Evolutionary conservation across 139 green algal genomes (phyloP).

Genomic region (Pseudopediastrum boryanum): DNA sequence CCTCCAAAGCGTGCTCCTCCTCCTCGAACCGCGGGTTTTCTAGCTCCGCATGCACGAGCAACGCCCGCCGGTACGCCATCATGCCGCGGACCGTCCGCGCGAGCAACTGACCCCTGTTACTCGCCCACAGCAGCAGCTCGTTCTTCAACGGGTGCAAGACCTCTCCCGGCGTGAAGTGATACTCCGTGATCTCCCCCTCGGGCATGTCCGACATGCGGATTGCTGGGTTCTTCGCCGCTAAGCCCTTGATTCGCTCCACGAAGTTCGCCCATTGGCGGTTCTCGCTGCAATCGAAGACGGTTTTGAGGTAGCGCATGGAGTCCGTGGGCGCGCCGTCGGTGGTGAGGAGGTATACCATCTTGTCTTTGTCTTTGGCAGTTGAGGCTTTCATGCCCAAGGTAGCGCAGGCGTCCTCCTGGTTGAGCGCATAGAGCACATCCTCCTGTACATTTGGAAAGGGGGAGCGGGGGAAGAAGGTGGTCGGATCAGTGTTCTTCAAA

Average conservation of each 20-base stretch:
- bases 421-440: too few species aligned
- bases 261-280: slow-evolving; percentile 42
- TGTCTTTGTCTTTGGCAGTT: too few species aligned
- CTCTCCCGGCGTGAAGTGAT: slow-evolving; percentile 54
- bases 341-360: slow-evolving; percentile 68
- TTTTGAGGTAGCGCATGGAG: slow-evolving; percentile 16
- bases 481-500: too few species aligned
- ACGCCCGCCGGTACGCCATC: slow-evolving; percentile 69
- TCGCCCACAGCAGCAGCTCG: slow-evolving; percentile 85
- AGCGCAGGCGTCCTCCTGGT: too few species aligned
- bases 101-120: slow-evolving; percentile 81
- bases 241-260: slow-evolving; percentile 38
- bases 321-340: slow-evolving; percentile 20
- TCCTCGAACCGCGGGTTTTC: slow-evolving; percentile 27
- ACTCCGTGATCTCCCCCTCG: slow-evolving; percentile 5
- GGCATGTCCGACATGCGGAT: neutral
- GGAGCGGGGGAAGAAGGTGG: too few species aligned
- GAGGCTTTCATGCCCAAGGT: too few species aligned
- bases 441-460: too few species aligned
- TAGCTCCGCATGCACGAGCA: slow-evolving; percentile 41
- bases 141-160: slow-evolving; percentile 49
- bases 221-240: slow-evolving; percentile 24
- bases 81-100: slow-evolving; percentile 78
- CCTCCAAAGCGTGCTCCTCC: too few species aligned
- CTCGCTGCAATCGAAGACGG: slow-evolving; percentile 32